Conservation (phyloP, 2,329 filamentous ascomycete species). For the Exutisphaerella laricina region DNA sequence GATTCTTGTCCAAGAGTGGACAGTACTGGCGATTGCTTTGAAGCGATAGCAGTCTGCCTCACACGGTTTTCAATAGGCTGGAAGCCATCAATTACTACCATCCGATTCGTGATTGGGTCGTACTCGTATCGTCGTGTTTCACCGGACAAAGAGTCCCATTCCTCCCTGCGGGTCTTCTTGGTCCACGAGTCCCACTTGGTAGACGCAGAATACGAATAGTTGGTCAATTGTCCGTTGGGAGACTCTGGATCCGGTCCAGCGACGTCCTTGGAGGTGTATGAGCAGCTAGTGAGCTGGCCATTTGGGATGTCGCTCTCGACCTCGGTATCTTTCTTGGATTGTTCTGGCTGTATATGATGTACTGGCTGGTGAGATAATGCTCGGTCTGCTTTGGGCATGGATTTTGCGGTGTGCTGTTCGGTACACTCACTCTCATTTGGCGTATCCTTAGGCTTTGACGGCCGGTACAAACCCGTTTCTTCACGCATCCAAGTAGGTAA, state of each 20-base stretch:
- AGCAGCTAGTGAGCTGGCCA: conserved; percentile 16
- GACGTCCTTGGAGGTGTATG: conserved; percentile 18
- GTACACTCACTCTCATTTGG: conserved; percentile 2
- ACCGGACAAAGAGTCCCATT: conserved; percentile 31
- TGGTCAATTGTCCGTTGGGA: conserved; percentile 18
- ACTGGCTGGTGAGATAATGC: conserved; percentile 6
- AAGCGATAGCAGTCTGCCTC: neutral
- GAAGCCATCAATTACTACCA: conserved; percentile 26
- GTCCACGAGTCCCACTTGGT: conserved; percentile 32
- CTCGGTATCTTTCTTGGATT: conserved; percentile 5
- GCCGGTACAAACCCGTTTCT: conserved; percentile 22
- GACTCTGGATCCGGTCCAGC: conserved; percentile 11
- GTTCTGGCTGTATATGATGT: neutral
- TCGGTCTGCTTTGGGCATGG: conserved; percentile 4
- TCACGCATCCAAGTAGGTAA: conserved; percentile 30
- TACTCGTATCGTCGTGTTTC: conserved; percentile 31
- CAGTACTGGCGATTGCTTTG: too few relatives aligned
- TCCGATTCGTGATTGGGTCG: conserved; percentile 36
- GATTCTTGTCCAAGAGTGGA: conserved; percentile 1
- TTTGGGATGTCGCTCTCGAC: conserved; percentile 8
- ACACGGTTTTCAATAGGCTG: conserved; percentile 9
- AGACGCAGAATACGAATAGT: conserved; percentile 25
- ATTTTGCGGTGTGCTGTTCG: conserved; percentile 2
- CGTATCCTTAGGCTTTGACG: conserved; percentile 14
- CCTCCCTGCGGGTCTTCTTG: conserved; percentile 26